Percentiles rank a stretch among this genome's conserved stretches.
These are phyloP conservation scores for Lecanicillium sp. DNA, from an alignment of 2,329 filamentous ascomycete species.

Conservation along the genomic window DNA sequence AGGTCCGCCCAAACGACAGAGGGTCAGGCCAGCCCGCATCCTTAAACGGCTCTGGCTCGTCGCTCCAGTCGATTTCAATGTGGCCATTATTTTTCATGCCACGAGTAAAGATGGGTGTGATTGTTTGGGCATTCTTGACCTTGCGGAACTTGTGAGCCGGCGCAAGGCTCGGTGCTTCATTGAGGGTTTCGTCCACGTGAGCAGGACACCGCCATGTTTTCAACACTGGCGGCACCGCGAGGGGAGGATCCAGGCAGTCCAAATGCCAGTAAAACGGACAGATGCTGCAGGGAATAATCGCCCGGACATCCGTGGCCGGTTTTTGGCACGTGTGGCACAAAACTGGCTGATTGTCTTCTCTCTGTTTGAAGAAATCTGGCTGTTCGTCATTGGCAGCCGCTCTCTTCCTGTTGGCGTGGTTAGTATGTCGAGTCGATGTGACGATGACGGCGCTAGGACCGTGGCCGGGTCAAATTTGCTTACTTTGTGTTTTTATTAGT, in stretches of 20 bases:
- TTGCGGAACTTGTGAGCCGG: constrained; percentile 55
- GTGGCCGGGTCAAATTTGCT: constrained; percentile 12
- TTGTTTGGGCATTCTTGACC: constrained; percentile 44
- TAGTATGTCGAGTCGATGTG: too few species aligned
- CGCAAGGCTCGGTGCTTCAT: constrained; percentile 46
- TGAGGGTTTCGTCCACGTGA: constrained; percentile 71
- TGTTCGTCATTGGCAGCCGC: constrained; percentile 49
- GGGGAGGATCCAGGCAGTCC: constrained; percentile 80
- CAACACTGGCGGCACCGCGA: constrained; percentile 67
- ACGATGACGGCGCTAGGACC: background rate
- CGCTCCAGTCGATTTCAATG: constrained; percentile 57
- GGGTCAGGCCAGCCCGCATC: constrained; percentile 49
- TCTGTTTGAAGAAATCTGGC: constrained; percentile 59
- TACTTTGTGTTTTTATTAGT: constrained; percentile 56
- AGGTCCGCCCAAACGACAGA: constrained; percentile 54
- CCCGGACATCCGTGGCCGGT: constrained; percentile 49
- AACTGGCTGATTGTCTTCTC: constrained; percentile 68
- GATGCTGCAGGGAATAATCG: constrained; percentile 79
- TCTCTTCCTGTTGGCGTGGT: constrained; percentile 33
- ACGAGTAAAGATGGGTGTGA: constrained; percentile 47
- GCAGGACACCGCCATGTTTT: constrained; percentile 84
- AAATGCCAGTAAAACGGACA: constrained; percentile 83
- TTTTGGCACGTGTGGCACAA: constrained; percentile 70
- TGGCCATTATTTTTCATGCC: constrained; percentile 64
- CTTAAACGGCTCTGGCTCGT: constrained; percentile 48